These are phyloP conservation scores for Exophiala viscosa DNA, from an alignment of 2,329 filamentous ascomycete species.

Conservation along the genomic window DNA sequence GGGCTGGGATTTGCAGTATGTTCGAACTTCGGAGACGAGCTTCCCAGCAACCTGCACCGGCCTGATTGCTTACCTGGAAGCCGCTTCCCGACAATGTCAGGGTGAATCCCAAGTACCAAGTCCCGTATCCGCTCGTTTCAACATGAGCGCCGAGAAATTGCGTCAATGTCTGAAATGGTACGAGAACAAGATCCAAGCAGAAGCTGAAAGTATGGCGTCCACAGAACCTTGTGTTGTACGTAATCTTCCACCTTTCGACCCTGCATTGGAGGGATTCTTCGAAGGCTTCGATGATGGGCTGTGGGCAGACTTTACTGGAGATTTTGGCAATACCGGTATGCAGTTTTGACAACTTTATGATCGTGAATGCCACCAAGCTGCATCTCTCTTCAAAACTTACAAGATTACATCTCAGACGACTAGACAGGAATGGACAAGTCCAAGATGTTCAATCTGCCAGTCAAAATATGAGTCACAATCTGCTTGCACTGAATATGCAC, in stretches of 20 bases:
- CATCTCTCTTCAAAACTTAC: no score
- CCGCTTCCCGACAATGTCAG: conserved; percentile 1
- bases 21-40: conserved; percentile 23
- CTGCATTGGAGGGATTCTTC: conserved; percentile 5
- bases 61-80: conserved; percentile 24
- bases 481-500: no score
- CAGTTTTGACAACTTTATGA: conserved; percentile 4
- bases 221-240: not conserved
- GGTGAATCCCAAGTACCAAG: not conserved
- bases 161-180: conserved; percentile 19
- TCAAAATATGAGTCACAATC: no score
- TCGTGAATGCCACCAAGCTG: no score
- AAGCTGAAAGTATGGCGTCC: conserved; percentile 3
- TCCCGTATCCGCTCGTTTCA: conserved; percentile 9
- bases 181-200: conserved; percentile 17
- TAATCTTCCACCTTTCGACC: not conserved
- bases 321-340: conserved; percentile 11
- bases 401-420: no score
- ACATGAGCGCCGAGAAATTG: conserved; percentile 12
- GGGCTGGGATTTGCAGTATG: conserved; percentile 31
- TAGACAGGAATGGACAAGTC: no score
- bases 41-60: conserved; percentile 22
- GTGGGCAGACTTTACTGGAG: conserved; percentile 16
- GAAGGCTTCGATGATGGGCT: conserved; percentile 11
- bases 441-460: no score